These are phyloP conservation scores for Stipa capillata DNA, from an alignment of 176 grass and related monocot species.

Conservation along the genomic window DNA sequence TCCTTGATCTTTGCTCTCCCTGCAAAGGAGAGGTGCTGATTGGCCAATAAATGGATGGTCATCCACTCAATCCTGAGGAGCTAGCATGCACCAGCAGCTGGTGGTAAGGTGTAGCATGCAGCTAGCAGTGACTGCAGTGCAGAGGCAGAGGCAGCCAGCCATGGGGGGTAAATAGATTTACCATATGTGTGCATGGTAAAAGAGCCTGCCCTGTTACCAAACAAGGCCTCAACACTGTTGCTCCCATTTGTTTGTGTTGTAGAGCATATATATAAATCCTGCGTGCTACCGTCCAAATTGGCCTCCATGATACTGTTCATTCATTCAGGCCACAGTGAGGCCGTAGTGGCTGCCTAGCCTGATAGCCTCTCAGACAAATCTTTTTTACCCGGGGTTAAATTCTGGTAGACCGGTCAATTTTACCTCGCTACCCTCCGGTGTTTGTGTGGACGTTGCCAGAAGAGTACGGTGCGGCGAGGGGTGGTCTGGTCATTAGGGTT, in stretches of 20 bases:
- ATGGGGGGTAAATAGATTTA: neutral
- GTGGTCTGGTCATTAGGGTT: conserved; percentile 7
- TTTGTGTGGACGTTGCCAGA: neutral
- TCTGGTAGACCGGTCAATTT: neutral
- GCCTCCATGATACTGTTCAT: conserved; percentile 39
- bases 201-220: conserved; percentile 5
- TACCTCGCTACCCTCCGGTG: neutral
- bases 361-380: no score
- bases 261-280: neutral
- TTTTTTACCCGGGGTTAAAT: conserved; percentile 4
- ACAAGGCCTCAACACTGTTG: conserved; percentile 30
- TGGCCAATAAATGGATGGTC: conserved; percentile 16
- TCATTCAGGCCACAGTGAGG: conserved; percentile 30
- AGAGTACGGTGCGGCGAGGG: neutral
- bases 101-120: no score
- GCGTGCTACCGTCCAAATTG: conserved; percentile 30
- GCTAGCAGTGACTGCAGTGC: neutral
- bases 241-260: neutral
- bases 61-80: neutral
- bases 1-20: neutral
- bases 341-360: neutral
- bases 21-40: neutral
- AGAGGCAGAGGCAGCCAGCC: neutral
- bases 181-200: conserved; percentile 27
- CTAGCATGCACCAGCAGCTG: neutral